Conservation (phyloP, 495 filamentous ascomycete genomes). For the Hypoxylon rickii region DNA sequence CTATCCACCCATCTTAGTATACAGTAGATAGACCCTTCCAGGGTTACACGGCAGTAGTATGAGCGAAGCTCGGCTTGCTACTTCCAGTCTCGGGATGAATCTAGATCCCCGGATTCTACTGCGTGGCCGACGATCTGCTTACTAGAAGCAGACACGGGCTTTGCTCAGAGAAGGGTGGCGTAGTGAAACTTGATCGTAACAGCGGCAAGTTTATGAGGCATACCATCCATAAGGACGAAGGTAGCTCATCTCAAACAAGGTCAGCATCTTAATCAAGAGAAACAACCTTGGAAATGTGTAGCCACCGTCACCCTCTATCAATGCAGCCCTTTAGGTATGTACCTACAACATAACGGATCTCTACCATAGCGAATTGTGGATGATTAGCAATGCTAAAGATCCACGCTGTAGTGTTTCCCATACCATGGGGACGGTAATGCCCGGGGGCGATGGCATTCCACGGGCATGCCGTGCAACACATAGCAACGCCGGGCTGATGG, state of each 20-base stretch:
- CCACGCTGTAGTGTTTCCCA: not conserved
- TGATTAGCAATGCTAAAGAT: not conserved
- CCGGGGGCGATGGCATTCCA: not conserved
- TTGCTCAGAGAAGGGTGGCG: too few species aligned
- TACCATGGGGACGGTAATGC: not conserved
- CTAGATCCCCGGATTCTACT: too few species aligned
- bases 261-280: not conserved
- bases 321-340: too few species aligned
- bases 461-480: not conserved
- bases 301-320: too few species aligned
- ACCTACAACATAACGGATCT: too few species aligned
- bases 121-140: too few species aligned
- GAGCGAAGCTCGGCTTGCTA: not conserved
- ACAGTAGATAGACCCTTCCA: not conserved
- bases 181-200: too few species aligned
- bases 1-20: not conserved
- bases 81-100: not conserved
- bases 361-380: not conserved
- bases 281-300: too few species aligned
- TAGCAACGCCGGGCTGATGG: not conserved
- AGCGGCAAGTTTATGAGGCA: too few species aligned
- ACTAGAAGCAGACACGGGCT: too few species aligned
- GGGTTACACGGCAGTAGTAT: not conserved
- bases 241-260: too few species aligned
- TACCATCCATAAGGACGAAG: too few species aligned